phyloP scores from a whole-genome alignment of 345 rosid genomes.

The Dovyalis caffra region DNA sequence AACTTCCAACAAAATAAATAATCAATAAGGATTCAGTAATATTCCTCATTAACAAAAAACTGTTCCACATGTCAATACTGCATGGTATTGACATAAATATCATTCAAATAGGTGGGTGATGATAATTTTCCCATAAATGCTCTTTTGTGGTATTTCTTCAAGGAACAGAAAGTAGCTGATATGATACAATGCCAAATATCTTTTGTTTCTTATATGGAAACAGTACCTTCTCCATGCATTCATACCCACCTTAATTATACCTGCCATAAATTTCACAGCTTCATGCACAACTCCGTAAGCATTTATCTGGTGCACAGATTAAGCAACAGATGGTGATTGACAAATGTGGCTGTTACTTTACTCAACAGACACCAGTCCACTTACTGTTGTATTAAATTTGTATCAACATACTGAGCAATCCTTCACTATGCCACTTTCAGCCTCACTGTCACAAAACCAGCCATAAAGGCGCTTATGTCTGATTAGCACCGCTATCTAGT shows the following conservation, averaged over 20 bases:
- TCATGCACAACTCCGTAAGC: background rate
- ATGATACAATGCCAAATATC: too few species aligned
- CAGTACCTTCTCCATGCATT: background rate
- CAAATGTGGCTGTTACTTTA: background rate
- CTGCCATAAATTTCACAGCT: background rate
- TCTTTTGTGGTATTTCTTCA: too few species aligned
- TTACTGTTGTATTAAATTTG: background rate
- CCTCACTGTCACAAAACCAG: background rate
- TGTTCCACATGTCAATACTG: background rate
- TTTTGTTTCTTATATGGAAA: background rate
- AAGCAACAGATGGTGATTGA: background rate
- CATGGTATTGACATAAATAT: background rate
- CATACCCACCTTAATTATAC: background rate
- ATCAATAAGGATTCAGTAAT: background rate
- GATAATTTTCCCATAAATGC: background rate
- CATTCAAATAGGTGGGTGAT: background rate
- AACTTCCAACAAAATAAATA: background rate
- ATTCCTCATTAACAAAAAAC: background rate
- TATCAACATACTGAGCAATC: background rate
- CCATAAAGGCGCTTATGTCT: background rate
- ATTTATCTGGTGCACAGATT: background rate
- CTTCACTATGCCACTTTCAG: background rate
- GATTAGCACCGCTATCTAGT: background rate
- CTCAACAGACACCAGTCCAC: background rate
- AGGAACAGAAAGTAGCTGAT: too few species aligned